phyloP scores from a whole-genome alignment of 306 rosid genomes.

The Quercus bicolor region DNA sequence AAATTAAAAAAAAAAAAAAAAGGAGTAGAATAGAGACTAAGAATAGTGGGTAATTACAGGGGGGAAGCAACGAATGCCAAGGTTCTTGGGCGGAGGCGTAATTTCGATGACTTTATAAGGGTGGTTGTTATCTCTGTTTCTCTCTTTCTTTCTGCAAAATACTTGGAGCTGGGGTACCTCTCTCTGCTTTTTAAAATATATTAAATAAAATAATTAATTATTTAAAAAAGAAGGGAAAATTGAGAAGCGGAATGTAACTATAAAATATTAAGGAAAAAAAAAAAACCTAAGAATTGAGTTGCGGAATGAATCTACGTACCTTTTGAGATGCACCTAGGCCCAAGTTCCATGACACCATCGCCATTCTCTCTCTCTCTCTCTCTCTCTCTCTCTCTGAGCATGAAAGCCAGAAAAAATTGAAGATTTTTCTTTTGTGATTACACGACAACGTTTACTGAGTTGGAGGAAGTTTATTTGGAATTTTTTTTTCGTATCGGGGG shows the following conservation, averaged over 20 bases:
- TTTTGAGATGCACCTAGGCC: slow-evolving; percentile 34
- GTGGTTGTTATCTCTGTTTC: slow-evolving; percentile 49
- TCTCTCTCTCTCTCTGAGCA: neutral
- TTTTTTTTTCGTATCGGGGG: neutral
- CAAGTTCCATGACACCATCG: slow-evolving; percentile 49
- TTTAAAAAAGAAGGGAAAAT: neutral
- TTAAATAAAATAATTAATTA: neutral
- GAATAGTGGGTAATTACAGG: slow-evolving; percentile 45
- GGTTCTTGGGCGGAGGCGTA: slow-evolving; percentile 90
- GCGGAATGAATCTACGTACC: slow-evolving; percentile 19
- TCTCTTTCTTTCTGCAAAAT: slow-evolving; percentile 74
- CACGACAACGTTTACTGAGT: too few relatives aligned
- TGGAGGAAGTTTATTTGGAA: neutral
- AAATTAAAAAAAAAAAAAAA: neutral
- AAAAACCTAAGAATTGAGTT: neutral
- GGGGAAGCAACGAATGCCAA: slow-evolving; percentile 86
- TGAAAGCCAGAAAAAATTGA: slow-evolving; percentile 33
- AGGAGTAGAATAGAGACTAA: neutral
- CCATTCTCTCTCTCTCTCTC: slow-evolving; percentile 22
- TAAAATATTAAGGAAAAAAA: neutral
- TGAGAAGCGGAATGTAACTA: neutral
- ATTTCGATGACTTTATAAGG: slow-evolving; percentile 90
- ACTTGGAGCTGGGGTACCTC: slow-evolving; percentile 50
- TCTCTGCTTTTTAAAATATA: slow-evolving; percentile 21
- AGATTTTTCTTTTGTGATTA: slow-evolving; percentile 6